Conservation (phyloP, 1,284 basidiomycete genomes). For the Ustilago cynodontis region DNA sequence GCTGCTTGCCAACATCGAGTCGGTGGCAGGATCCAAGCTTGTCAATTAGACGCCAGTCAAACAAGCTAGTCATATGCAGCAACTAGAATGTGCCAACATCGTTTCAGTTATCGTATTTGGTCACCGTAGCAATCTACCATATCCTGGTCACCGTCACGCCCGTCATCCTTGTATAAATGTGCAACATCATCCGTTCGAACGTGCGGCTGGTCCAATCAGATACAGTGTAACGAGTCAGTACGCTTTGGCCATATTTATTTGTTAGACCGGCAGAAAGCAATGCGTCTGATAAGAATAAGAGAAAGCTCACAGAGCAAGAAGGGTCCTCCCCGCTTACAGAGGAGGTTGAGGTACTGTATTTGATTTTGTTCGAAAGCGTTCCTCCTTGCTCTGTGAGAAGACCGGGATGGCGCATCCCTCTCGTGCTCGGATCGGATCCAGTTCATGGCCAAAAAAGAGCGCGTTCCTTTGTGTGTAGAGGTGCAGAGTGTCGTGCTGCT, state of each 20-base stretch:
- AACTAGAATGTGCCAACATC: too few species aligned
- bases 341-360: too few species aligned
- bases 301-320: neutral
- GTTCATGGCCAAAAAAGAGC: neutral
- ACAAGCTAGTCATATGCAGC: too few species aligned
- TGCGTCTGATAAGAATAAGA: neutral
- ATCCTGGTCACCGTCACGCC: too few species aligned
- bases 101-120: too few species aligned
- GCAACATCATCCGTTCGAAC: too few species aligned
- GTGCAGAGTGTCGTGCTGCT: slow-evolving; percentile 14
- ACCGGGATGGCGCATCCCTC: slow-evolving; percentile 1
- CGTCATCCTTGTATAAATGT: too few species aligned
- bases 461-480: neutral
- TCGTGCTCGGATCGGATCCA: too few species aligned
- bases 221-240: neutral
- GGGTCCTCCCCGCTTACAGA: neutral
- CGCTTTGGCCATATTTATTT: neutral
- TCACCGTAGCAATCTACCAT: too few species aligned
- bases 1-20: slow-evolving; percentile 45
- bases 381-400: neutral
- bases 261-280: slow-evolving; percentile 13
- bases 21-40: slow-evolving; percentile 50
- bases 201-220: too few species aligned
- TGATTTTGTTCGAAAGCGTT: slow-evolving; percentile 11
- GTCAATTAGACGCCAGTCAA: slow-evolving; percentile 12